These are phyloP conservation scores for Phytopythium cucurbitacearum DNA, from an alignment of 352 stramenopile species.

Conservation along the genomic window DNA sequence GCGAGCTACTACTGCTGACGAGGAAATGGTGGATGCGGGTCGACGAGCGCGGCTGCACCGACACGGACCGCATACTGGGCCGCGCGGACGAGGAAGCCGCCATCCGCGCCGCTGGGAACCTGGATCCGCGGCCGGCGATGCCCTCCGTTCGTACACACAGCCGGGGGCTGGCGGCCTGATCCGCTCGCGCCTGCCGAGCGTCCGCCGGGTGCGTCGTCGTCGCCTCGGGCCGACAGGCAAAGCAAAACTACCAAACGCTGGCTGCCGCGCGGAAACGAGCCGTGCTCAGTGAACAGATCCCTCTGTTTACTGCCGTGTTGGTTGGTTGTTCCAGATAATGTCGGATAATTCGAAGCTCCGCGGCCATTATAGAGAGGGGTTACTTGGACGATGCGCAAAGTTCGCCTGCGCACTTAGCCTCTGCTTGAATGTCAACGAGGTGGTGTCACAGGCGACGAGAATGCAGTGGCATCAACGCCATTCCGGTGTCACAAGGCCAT, in stretches of 20 bases:
- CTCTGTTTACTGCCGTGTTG: too few species aligned
- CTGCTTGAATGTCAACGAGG: background rate
- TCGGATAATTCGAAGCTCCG: too few species aligned
- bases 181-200: background rate
- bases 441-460: background rate
- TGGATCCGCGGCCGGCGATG: background rate
- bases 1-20: constrained; percentile 5
- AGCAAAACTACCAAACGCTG: too few species aligned
- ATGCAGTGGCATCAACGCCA: background rate
- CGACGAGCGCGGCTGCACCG: constrained; percentile 32
- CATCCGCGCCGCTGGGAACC: background rate
- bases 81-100: background rate
- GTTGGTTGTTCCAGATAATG: too few species aligned
- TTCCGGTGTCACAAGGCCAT: too few species aligned
- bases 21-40: constrained; percentile 40
- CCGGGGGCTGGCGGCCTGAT: background rate
- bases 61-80: constrained; percentile 30
- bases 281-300: too few species aligned
- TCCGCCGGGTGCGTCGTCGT: background rate
- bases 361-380: too few species aligned
- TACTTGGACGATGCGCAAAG: background rate
- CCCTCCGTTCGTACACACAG: background rate
- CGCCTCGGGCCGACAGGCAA: background rate
- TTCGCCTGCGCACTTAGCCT: background rate
- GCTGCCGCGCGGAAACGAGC: too few species aligned